Percentiles rank a stretch among this genome's conserved stretches.
These are phyloP conservation scores for Candida glaebosa DNA, from an alignment of 805 yeast genomes.

Conservation along the genomic window DNA sequence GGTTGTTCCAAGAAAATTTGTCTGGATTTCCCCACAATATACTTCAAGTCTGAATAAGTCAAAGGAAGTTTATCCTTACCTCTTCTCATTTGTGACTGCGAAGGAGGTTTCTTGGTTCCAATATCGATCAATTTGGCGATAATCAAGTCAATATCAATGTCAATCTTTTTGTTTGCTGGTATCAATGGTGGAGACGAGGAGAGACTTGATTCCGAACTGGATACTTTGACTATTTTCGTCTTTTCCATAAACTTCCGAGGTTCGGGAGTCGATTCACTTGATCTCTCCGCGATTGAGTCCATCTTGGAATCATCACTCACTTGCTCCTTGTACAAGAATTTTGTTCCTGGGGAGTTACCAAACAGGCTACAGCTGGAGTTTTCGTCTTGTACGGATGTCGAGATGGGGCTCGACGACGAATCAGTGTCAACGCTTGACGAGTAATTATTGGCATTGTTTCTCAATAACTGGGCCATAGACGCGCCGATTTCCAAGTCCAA, in stretches of 20 bases:
- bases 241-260: slow-evolving; percentile 5
- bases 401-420: slow-evolving; percentile 3
- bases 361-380: slow-evolving; percentile 28
- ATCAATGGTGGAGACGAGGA: slow-evolving; percentile 14
- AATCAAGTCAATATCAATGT: slow-evolving; percentile 57
- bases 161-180: slow-evolving; percentile 10
- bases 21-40: slow-evolving; percentile 55
- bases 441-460: slow-evolving; percentile 3
- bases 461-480: slow-evolving; percentile 42
- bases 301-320: slow-evolving; percentile 12
- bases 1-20: slow-evolving; percentile 64
- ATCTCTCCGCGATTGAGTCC: slow-evolving; percentile 32
- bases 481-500: slow-evolving; percentile 43
- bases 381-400: slow-evolving; percentile 12
- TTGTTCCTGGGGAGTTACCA: slow-evolving; percentile 23
- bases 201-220: slow-evolving; percentile 13
- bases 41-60: slow-evolving; percentile 50
- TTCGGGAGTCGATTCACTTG: slow-evolving; percentile 25
- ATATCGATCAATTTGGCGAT: slow-evolving; percentile 57
- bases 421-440: slow-evolving; percentile 4
- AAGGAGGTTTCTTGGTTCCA: slow-evolving; percentile 31
- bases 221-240: not conserved
- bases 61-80: slow-evolving; percentile 48
- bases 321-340: slow-evolving; percentile 6
- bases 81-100: slow-evolving; percentile 25